Conservation (phyloP, 257 asterid species). For the Asclepias syriaca region DNA sequence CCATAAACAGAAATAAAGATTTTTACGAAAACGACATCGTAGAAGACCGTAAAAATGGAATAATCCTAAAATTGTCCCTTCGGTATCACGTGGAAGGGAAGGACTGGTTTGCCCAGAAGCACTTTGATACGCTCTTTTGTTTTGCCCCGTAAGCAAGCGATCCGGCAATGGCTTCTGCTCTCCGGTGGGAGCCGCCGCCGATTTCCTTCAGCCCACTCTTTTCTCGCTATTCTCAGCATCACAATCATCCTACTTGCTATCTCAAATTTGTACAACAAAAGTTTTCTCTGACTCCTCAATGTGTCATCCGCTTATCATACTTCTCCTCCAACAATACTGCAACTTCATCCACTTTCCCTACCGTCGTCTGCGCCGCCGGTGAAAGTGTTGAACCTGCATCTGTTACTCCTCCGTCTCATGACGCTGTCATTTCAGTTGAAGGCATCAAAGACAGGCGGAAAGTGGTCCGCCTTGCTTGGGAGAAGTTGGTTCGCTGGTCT, state of each 20-base stretch:
- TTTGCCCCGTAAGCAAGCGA: background rate
- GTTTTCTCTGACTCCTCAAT: slow-evolving; percentile 7
- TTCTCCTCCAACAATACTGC: slow-evolving; percentile 1
- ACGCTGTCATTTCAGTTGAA: slow-evolving; percentile 24
- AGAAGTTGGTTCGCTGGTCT: slow-evolving; percentile 93
- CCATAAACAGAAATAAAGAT: background rate
- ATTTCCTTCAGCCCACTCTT: background rate
- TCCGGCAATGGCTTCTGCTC: slow-evolving; percentile 40
- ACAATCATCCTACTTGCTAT: background rate
- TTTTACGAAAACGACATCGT: background rate
- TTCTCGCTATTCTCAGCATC: background rate
- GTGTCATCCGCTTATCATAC: slow-evolving; percentile 12
- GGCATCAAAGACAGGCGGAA: slow-evolving; percentile 56
- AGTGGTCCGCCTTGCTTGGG: slow-evolving; percentile 85
- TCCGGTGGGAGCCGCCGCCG: slow-evolving; percentile 36
- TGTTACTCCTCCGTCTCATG: slow-evolving; percentile 8
- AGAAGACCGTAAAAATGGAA: background rate
- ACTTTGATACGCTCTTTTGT: background rate
- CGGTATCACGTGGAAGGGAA: slow-evolving; percentile 1
- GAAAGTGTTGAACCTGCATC: slow-evolving; percentile 29
- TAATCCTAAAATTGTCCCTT: slow-evolving; percentile 4
- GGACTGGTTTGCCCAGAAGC: background rate
- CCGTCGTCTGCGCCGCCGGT: slow-evolving; percentile 11
- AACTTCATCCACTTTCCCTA: slow-evolving; percentile 6
- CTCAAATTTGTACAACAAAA: slow-evolving; percentile 4